Percentiles rank a stretch among this genome's conserved stretches.
phyloP scores from a whole-genome alignment of 345 rosid genomes.

The Toxicodendron radicans region DNA sequence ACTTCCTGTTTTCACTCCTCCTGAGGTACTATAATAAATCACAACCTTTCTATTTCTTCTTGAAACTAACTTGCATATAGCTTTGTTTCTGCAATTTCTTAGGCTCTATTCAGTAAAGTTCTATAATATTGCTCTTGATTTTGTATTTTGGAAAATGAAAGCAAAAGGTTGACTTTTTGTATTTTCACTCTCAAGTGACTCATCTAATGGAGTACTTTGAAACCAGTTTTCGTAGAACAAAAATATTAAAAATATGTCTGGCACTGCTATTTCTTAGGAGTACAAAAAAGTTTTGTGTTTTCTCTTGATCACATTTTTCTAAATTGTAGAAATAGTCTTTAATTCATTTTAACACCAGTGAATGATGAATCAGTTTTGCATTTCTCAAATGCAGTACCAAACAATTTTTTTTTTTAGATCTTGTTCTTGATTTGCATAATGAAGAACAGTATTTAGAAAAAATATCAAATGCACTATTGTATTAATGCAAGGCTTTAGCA shows the following conservation, averaged over 20 bases:
- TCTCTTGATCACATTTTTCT: neutral
- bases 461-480: neutral
- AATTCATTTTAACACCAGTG: too few species aligned
- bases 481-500: neutral
- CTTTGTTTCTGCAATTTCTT: neutral
- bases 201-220: neutral
- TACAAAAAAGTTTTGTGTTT: neutral
- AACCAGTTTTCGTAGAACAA: neutral
- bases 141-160: too few species aligned
- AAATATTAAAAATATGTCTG: neutral
- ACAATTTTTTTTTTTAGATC: neutral
- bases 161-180: neutral
- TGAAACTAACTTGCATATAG: too few species aligned
- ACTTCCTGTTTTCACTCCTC: conserved; percentile 73
- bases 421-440: neutral
- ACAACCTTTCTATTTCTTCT: neutral
- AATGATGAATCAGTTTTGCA: too few species aligned
- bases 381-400: neutral
- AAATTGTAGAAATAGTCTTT: neutral
- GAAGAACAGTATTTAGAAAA: too few species aligned
- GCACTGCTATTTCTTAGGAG: neutral
- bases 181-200: neutral
- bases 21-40: conserved; percentile 47
- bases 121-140: neutral
- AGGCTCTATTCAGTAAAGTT: neutral